Evolutionary conservation across 768 basidiomycete species (phyloP).

Genomic region (Mycena floridula): DNA sequence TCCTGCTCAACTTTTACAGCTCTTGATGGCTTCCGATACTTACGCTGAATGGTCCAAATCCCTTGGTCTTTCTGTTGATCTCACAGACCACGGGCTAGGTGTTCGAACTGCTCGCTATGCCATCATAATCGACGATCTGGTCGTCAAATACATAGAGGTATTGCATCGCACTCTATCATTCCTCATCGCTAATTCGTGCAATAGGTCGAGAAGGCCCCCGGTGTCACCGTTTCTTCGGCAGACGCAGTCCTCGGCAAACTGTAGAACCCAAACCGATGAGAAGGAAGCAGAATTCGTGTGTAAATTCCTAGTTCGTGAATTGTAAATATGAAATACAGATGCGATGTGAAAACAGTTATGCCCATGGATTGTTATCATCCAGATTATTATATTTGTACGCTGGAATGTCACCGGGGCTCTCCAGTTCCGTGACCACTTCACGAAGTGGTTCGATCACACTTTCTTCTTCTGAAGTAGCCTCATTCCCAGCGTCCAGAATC

Average conservation of each 20-base stretch:
- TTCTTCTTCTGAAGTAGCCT: conserved; percentile 26
- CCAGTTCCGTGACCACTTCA: conserved; percentile 11
- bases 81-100: conserved; percentile 43
- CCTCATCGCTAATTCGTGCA: conserved; percentile 12
- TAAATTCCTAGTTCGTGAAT: too few relatives aligned
- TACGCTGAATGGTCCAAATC: conserved; percentile 48
- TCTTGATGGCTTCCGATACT: conserved; percentile 52
- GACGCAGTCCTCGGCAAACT: conserved; percentile 51
- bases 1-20: conserved; percentile 26
- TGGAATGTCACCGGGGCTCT: conserved; percentile 33
- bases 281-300: too few relatives aligned
- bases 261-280: too few relatives aligned
- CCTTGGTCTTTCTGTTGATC: conserved; percentile 51
- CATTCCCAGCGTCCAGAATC: conserved; percentile 36
- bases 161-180: conserved; percentile 1
- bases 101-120: conserved; percentile 58
- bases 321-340: background rate
- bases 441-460: conserved; percentile 6
- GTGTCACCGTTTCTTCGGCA: conserved; percentile 51
- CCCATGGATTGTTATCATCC: conserved; percentile 59
- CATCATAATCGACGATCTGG: conserved; percentile 61
- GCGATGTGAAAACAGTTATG: conserved; percentile 19
- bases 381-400: conserved; percentile 25
- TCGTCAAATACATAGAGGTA: conserved; percentile 55
- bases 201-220: conserved; percentile 45